Base-by-base conservation (phyloP, 805 yeast species). In the Komagataella phaffii region DNA sequence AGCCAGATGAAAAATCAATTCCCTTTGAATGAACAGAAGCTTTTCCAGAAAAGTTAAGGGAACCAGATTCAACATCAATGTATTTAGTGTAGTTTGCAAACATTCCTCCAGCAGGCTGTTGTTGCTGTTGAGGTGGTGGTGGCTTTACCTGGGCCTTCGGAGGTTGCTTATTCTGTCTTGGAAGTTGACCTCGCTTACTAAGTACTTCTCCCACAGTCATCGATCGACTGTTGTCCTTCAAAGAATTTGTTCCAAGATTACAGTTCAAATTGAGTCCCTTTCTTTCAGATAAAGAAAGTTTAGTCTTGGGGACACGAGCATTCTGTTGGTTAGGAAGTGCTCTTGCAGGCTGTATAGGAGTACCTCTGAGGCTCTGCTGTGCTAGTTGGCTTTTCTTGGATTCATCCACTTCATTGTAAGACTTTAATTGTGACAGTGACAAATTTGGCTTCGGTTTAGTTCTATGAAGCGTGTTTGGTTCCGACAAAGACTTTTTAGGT, bases 21-120 rank as follows among this genome's bases (percentile, higher is more conserved):
- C 99, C 99, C 56, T 86, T 80, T 0, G 97, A 84, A 59, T 90
- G 93, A 49, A 93, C 69, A 1, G 96, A 88, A 3, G 96, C 88
- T 64, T 93, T 93, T 14, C 96, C 98, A 1, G 90, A 84, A 65
- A 93, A 93, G 60, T 88, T 90, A 53, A 93, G 75, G 3, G 90
- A 81, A 3, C 99, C 99, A 0, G 95, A 85, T 62, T 88, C 87
- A 58, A 91, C 83, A 66, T 93, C 98, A 49, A 93, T 79, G 62
- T 88, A 91, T 61, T 88, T 85, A 21, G 95, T 79, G 64, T 86
- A 93, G 62, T 83, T 81, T 8, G 90, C 85, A 69, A 93, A 90
- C 50, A 85, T 65, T 12, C 89, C 89, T 49, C 72, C 73, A 10
- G 78, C 64, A 54, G 69, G 68, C 2, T 67, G 67, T 52, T 61